Percentiles rank a stretch among this genome's conserved stretches.
phyloP scores from a whole-genome alignment of 768 basidiomycete genomes.

The Mycena amicta region DNA sequence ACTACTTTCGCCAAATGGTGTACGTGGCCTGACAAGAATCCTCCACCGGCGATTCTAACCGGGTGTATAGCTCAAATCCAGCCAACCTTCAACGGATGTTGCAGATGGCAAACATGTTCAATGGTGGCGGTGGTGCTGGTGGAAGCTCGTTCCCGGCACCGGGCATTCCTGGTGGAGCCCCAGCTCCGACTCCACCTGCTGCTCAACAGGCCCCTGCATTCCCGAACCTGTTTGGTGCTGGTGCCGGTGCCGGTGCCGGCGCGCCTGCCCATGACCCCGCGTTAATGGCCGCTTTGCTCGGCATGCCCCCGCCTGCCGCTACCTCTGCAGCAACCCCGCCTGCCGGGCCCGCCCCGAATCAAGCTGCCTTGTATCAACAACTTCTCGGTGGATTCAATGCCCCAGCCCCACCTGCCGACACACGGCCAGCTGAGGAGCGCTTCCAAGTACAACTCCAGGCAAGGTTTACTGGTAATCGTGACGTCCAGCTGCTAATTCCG shows the following conservation, averaged over 20 bases:
- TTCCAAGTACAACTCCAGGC: conserved; percentile 88
- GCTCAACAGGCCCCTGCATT: conserved; percentile 28
- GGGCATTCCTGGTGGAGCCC: conserved; percentile 48
- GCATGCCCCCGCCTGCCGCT: conserved; percentile 11
- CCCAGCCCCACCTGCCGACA: conserved; percentile 61
- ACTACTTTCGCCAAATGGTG: conserved; percentile 77
- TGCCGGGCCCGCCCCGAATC: conserved; percentile 39
- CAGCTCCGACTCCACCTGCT: conserved; percentile 22
- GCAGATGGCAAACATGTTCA: conserved; percentile 66
- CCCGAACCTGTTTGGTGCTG: conserved; percentile 27
- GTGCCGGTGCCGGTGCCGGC: conserved; percentile 18
- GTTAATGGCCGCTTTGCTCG: conserved; percentile 19
- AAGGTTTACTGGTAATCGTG: conserved; percentile 24
- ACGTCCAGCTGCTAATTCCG: neutral
- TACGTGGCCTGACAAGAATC: conserved; percentile 34
- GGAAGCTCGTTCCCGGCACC: conserved; percentile 59
- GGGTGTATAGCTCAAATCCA: conserved; percentile 69
- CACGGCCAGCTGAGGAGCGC: conserved; percentile 84
- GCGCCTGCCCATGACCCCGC: conserved; percentile 14
- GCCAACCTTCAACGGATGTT: conserved; percentile 75
- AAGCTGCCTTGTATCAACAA: conserved; percentile 50
- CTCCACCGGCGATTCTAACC: conserved; percentile 3
- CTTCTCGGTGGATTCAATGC: conserved; percentile 37
- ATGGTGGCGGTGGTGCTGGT: conserved; percentile 32
- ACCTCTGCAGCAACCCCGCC: conserved; percentile 23